Base-by-base conservation (phyloP, 78 protist genomes). In the Ministeria vibrans region DNA sequence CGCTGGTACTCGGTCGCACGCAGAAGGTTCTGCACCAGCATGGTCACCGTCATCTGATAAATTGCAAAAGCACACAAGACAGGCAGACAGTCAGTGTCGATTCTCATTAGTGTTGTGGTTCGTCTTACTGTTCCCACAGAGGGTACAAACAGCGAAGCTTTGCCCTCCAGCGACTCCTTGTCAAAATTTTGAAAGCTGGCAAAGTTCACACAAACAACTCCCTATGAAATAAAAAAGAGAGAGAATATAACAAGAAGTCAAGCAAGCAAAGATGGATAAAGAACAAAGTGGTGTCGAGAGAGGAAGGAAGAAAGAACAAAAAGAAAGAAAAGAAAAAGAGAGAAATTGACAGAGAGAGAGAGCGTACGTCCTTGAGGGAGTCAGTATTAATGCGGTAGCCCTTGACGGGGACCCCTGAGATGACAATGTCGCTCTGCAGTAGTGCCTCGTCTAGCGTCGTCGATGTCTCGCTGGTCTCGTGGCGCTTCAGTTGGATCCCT, bases 1-100 rank as follows among this genome's bases (percentile, higher is more conserved):
- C n/a, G n/a, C n/a, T 73, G 78, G 27, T n/a, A 51, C 9, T 20
- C 6, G n/a, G 62, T 18, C n/a, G 87, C 55, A 15, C 94, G 71
- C 34, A 87, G 38, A n/a, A 91, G 83, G 80, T 91, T 91, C 49
- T 92, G 86, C 82, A 82, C 86, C 18, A 91, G 79, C 88, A 91
- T 91, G 4, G 92, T 83, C 15, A 87, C 86, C 27, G 94, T 91
- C 15, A 91, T 90, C 66, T 86, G 7, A n/a, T n/a, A n/a, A n/a
- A n/a, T n/a, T n/a, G n/a, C n/a, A n/a, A n/a, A n/a, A n/a, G n/a
- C n/a, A n/a, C n/a, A n/a, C n/a, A n/a, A n/a, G n/a, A n/a, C n/a
- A n/a, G n/a, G n/a, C n/a, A n/a, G n/a, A n/a, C n/a, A n/a, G n/a
- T n/a, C n/a, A n/a, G n/a, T n/a, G n/a, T n/a, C n/a, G n/a, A n/a